Conservation (phyloP, 148 eudicot species). For the Simmondsia chinensis region DNA sequence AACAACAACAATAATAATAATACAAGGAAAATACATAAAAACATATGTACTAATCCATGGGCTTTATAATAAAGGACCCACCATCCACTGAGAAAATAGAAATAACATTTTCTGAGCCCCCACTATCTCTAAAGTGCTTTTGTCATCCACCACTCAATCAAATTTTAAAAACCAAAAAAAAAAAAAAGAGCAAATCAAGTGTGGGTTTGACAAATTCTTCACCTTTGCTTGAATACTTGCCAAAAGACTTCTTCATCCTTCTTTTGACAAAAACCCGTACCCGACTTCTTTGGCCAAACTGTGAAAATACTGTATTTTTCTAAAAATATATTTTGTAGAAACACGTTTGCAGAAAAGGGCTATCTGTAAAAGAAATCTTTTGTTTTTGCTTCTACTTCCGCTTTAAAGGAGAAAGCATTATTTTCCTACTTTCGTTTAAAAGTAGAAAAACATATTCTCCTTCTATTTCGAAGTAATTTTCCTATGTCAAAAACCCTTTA, state of each 20-base stretch:
- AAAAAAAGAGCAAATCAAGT: conserved; percentile 18
- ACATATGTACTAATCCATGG: conserved; percentile 23
- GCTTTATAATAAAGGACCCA: conserved; percentile 35
- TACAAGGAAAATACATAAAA: conserved; percentile 12
- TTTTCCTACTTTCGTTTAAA: too few species aligned
- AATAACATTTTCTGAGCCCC: conserved; percentile 14
- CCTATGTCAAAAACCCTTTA: too few species aligned
- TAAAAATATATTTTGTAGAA: too few species aligned
- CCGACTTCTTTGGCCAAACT: too few species aligned
- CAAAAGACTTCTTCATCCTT: conserved; percentile 26
- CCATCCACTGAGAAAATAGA: conserved; percentile 39
- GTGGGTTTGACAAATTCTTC: conserved; percentile 38
- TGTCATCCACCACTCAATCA: conserved; percentile 48
- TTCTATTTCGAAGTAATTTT: too few species aligned
- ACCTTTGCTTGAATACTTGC: conserved; percentile 20
- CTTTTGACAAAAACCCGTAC: conserved; percentile 35
- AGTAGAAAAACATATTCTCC: too few species aligned
- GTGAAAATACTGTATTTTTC: too few species aligned
- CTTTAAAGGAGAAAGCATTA: too few species aligned
- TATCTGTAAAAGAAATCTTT: too few species aligned
- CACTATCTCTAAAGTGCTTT: conserved; percentile 46
- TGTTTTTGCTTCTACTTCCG: too few species aligned
- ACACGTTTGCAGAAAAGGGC: too few species aligned
- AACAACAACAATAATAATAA: too few species aligned
- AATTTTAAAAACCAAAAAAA: conserved; percentile 12